Evolutionary conservation across 2,329 filamentous ascomycete species (phyloP).

Genomic region (Ceratocystis cubensis): DNA sequence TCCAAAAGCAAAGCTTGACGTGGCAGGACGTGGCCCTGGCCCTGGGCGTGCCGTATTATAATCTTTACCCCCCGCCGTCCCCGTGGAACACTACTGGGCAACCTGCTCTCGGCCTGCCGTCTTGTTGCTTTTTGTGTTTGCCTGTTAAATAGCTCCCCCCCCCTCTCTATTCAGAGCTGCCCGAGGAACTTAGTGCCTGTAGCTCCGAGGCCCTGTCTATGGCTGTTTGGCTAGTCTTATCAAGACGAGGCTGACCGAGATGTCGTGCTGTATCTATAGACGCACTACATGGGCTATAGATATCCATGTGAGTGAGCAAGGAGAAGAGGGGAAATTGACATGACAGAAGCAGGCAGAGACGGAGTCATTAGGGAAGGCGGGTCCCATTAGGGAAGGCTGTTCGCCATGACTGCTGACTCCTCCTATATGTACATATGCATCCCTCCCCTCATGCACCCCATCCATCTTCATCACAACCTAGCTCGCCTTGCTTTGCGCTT

Average conservation of each 20-base stretch:
- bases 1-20: too few relatives aligned
- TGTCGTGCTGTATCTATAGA: background rate
- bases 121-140: background rate
- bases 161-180: background rate
- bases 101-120: background rate
- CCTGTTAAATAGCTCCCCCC: too few relatives aligned
- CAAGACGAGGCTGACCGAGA: background rate
- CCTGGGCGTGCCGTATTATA: background rate
- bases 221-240: background rate
- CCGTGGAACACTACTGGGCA: background rate
- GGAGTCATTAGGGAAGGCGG: background rate
- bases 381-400: background rate
- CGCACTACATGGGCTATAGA: background rate
- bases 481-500: conserved; percentile 1
- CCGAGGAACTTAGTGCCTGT: background rate
- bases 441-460: background rate
- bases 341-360: background rate
- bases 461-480: background rate
- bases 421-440: background rate
- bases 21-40: background rate
- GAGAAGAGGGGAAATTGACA: background rate
- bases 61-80: background rate
- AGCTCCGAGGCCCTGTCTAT: background rate
- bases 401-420: background rate
- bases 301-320: background rate